Conservation (phyloP, 2,329 filamentous ascomycete genomes). For the Xylaria sp. region DNA sequence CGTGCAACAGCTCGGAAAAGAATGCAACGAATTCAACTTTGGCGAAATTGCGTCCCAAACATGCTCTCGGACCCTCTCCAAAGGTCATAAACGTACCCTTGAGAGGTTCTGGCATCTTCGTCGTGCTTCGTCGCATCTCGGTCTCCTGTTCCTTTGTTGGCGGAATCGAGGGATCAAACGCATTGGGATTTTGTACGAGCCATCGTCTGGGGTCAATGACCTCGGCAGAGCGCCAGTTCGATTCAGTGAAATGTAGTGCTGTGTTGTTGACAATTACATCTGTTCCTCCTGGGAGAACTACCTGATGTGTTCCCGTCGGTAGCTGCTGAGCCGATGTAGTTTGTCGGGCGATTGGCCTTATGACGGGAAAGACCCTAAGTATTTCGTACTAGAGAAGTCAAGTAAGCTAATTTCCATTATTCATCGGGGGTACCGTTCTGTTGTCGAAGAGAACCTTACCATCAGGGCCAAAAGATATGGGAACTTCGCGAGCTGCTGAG, state of each 20-base stretch:
- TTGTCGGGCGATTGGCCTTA: background rate
- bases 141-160: conserved; percentile 9
- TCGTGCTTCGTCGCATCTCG: background rate
- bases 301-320: background rate
- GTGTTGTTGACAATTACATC: conserved; percentile 16
- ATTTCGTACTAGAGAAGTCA: background rate
- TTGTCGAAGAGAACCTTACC: background rate
- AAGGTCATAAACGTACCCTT: conserved; percentile 29
- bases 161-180: conserved; percentile 14
- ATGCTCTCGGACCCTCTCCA: conserved; percentile 19
- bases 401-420: background rate
- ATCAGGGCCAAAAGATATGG: background rate
- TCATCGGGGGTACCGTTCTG: too few relatives aligned
- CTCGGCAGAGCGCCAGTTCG: conserved; percentile 21
- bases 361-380: background rate
- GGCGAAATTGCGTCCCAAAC: conserved; percentile 26
- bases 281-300: background rate
- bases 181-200: conserved; percentile 5
- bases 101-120: background rate
- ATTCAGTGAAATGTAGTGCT: conserved; percentile 21
- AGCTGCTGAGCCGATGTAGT: background rate
- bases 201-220: conserved; percentile 20
- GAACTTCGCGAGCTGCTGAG: background rate
- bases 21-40: conserved; percentile 28
- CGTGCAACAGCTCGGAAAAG: conserved; percentile 18